A percentile compares a stretch with the other conserved stretches of the same genome.
phyloP scores from a whole-genome alignment of 2,329 filamentous ascomycete species.

The Fusarium stilboides region DNA sequence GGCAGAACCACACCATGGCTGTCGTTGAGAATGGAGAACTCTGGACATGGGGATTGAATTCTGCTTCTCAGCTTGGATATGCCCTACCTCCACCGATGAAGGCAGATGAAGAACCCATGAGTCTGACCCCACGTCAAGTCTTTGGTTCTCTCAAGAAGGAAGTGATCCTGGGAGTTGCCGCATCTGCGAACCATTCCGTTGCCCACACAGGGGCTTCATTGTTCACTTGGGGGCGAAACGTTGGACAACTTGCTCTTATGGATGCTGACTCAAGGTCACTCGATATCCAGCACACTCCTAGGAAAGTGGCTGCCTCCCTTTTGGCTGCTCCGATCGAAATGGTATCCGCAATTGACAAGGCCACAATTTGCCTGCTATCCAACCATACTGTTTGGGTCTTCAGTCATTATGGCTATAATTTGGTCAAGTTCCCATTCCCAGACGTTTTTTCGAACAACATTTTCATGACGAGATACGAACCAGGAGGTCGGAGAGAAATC shows the following conservation, averaged over 20 bases:
- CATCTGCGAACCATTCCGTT: slow-evolving; percentile 92
- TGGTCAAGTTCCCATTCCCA: slow-evolving; percentile 82
- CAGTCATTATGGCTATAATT: slow-evolving; percentile 95
- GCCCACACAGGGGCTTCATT: slow-evolving; percentile 85
- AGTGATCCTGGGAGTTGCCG: slow-evolving; percentile 83
- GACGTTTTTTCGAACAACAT: slow-evolving; percentile 81
- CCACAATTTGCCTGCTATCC: slow-evolving; percentile 87
- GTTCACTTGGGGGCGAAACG: slow-evolving; percentile 96
- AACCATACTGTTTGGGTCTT: slow-evolving; percentile 95
- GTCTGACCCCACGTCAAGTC: slow-evolving; percentile 85
- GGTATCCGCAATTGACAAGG: slow-evolving; percentile 90
- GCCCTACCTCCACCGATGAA: slow-evolving; percentile 75
- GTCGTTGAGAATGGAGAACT: slow-evolving; percentile 89
- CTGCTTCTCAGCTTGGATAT: slow-evolving; percentile 89
- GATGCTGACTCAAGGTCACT: slow-evolving; percentile 95
- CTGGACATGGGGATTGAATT: slow-evolving; percentile 95
- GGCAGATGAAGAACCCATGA: slow-evolving; percentile 87
- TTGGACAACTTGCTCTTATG: slow-evolving; percentile 93
- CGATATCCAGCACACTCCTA: slow-evolving; percentile 84
- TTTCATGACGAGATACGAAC: slow-evolving; percentile 73
- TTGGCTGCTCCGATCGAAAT: slow-evolving; percentile 77
- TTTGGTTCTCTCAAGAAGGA: slow-evolving; percentile 95
- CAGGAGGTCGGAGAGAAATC: slow-evolving; percentile 77
- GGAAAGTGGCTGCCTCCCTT: slow-evolving; percentile 89
- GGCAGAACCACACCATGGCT: slow-evolving; percentile 92